Base-by-base conservation (phyloP, 371 early-diverging fungal species). In the Mucor velutinosus region DNA sequence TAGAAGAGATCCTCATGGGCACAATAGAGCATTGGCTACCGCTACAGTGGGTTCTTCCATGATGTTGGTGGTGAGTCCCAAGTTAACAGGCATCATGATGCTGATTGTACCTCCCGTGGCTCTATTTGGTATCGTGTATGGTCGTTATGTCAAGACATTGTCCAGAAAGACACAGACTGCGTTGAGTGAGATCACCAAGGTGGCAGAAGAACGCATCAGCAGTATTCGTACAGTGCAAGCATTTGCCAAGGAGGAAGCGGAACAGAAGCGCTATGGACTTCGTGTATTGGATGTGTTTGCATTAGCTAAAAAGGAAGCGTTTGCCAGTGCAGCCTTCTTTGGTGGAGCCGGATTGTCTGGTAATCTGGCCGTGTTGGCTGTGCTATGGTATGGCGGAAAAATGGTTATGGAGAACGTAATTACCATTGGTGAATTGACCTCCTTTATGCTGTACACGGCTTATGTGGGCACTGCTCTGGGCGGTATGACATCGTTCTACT, bases 401-500 rank as follows among this genome's bases (percentile, higher is more conserved):
- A 89, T 95, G 90, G 94, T 94, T 11, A 72, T 84, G 78, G 59
- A 80, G 15, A 86, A 90, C 37, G 80, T 74, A 0, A 89, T 95
- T 25, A 82, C 92, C 0, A 86, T 92, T 62, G 95, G 95, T 51
- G 91, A 92, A 32, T 79, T 95, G 79, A 86, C 93, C 14, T 88
- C 89, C 7, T 94, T 94, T 66, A 89, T 94, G 82, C 70, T 95
- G 49, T 95, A 95, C 74, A 93, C 94, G 6, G 91, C 90, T 1
- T 91, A 92, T 73, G 93, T 91, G 17, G 95, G 94, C 41, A 76
- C 84, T 27, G 86, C 92, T 12, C 70, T 93, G 30, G 84, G 88
- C 23, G 93, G 92, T 1, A 78, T 94, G 58, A 86, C 90, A n/a
- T 87, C 90, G 3, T 94, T 91, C 66, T 93, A 91, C 75, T 88